Evolutionary conservation across 768 basidiomycete genomes (phyloP).

Genomic region (Mycena polygramma): DNA sequence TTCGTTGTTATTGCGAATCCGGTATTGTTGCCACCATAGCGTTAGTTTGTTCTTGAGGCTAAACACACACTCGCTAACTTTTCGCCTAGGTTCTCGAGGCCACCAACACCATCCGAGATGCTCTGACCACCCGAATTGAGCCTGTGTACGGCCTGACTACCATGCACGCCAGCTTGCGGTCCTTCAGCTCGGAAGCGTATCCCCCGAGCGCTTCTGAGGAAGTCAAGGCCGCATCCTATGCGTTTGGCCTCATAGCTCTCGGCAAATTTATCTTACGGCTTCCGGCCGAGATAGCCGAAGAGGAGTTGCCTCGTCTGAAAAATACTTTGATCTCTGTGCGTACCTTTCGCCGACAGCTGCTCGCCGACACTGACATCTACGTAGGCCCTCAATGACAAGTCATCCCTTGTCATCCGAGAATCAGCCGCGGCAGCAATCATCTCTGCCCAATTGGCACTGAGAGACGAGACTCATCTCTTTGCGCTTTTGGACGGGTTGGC

Average conservation of each 20-base stretch:
- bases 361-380: slow-evolving; percentile 20
- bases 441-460: slow-evolving; percentile 84
- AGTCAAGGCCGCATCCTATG: slow-evolving; percentile 75
- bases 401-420: slow-evolving; percentile 85
- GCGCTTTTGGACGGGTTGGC: slow-evolving; percentile 83
- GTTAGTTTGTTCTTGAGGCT: slow-evolving; percentile 57
- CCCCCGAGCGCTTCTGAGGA: slow-evolving; percentile 60
- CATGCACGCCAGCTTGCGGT: slow-evolving; percentile 78
- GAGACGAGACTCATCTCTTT: slow-evolving; percentile 88
- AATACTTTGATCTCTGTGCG: slow-evolving; percentile 77
- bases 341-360: slow-evolving; percentile 24
- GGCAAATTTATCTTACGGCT: slow-evolving; percentile 87
- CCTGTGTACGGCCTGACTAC: slow-evolving; percentile 90
- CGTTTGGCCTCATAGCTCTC: slow-evolving; percentile 86
- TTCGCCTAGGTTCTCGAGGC: slow-evolving; percentile 80
- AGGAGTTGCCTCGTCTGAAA: slow-evolving; percentile 85
- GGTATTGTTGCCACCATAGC: slow-evolving; percentile 79
- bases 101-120: slow-evolving; percentile 85
- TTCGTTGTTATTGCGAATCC: slow-evolving; percentile 74
- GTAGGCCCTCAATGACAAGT: slow-evolving; percentile 78
- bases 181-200: slow-evolving; percentile 69
- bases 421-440: slow-evolving; percentile 87
- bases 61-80: slow-evolving; percentile 19
- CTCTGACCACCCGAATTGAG: slow-evolving; percentile 77
- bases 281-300: slow-evolving; percentile 87